Evolutionary conservation across 768 basidiomycete species (phyloP).

Genomic region (Dacryopinax primogenitus): DNA sequence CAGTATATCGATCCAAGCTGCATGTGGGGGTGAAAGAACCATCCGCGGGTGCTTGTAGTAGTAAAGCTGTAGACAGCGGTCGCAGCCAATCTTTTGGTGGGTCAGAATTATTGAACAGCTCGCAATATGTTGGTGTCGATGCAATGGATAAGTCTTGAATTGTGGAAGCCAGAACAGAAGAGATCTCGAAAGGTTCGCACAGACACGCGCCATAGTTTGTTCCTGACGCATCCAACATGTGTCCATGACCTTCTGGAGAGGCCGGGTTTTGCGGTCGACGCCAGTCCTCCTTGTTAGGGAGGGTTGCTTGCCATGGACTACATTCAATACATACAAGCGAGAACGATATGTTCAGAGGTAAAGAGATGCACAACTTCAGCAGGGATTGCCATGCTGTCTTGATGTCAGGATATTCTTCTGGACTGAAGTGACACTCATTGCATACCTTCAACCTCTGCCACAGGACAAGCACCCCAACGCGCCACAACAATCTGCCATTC

Average conservation of each 20-base stretch:
- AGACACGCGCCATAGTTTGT: constrained; percentile 38
- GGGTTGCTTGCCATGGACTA: constrained; percentile 48
- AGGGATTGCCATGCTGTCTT: constrained; percentile 52
- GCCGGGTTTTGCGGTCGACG: constrained; percentile 27
- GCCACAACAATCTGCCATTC: constrained; percentile 72
- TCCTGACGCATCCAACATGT: constrained; percentile 13
- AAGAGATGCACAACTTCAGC: constrained; percentile 33
- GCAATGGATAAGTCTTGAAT: constrained; percentile 26
- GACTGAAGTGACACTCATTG: constrained; percentile 20
- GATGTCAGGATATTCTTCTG: not conserved
- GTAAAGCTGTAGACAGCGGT: constrained; percentile 44
- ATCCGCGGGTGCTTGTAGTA: constrained; percentile 45
- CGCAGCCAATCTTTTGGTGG: constrained; percentile 34
- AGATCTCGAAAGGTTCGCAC: constrained; percentile 30
- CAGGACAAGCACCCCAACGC: constrained; percentile 49
- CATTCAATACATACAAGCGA: constrained; percentile 41
- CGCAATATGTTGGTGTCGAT: constrained; percentile 23
- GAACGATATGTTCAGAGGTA: constrained; percentile 28
- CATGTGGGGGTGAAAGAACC: constrained; percentile 36
- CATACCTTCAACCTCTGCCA: constrained; percentile 55
- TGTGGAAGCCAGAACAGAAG: constrained; percentile 29
- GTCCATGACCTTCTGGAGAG: not conserved
- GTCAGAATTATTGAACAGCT: constrained; percentile 24
- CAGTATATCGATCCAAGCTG: not conserved
- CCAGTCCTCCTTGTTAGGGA: constrained; percentile 38